Evolutionary conservation across 805 yeast species (phyloP).

Genomic region (Ogataea paraovalis): DNA sequence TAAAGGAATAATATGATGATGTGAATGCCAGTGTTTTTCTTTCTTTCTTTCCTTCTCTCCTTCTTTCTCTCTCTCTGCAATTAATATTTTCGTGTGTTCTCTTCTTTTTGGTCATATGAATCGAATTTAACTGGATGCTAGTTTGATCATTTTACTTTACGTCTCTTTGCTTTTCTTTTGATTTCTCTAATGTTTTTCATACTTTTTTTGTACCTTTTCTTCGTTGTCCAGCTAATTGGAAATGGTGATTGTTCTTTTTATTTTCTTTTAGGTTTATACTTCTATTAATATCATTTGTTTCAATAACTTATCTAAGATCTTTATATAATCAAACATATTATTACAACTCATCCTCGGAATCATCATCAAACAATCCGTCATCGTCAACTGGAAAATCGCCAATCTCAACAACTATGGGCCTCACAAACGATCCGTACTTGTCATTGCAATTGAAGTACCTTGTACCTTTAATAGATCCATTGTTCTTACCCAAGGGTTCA

Average conservation of each 20-base stretch:
- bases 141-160: neutral
- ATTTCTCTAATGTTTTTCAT: neutral
- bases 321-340: neutral
- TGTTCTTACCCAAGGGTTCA: slow-evolving; percentile 82
- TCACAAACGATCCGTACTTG: slow-evolving; percentile 74
- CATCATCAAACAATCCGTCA: slow-evolving; percentile 27
- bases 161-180: neutral
- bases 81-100: neutral
- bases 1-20: slow-evolving; percentile 1
- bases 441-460: slow-evolving; percentile 52
- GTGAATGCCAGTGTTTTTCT: neutral
- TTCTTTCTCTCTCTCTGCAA: neutral
- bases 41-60: neutral
- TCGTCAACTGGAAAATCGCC: slow-evolving; percentile 62
- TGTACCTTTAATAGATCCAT: slow-evolving; percentile 66
- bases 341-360: slow-evolving; percentile 3
- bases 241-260: neutral
- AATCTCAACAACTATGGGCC: slow-evolving; percentile 56
- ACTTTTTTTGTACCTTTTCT: too few species aligned
- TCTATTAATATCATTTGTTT: slow-evolving; percentile 2
- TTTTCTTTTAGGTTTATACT: neutral
- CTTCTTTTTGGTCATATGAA: too few species aligned
- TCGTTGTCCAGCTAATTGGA: too few species aligned
- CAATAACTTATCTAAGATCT: too few species aligned
- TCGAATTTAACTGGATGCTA: too few species aligned